Evolutionary conservation across 1,139 yeast species (phyloP), one percentile per base, ranked within the genome.

Genomic region (Meyerozyma carpophila): DNA sequence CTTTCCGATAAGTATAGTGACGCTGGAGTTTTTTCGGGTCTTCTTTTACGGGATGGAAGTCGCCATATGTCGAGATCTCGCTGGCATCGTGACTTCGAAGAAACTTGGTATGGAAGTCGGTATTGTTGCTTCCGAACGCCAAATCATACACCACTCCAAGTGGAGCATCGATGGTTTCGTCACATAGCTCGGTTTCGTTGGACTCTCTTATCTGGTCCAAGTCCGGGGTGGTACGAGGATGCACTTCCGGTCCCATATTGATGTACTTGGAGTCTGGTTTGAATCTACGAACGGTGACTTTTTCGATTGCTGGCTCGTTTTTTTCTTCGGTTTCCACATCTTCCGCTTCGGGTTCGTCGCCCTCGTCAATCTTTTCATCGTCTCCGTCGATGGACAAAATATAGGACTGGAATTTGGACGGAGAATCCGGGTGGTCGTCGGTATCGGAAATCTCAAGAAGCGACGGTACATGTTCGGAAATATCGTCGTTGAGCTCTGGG

Each of bases 121-220:
- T 66, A 43, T 73, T 65, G 24, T 55, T 45, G 26, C 64, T 57
- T 2, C 82, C 81, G 58, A 77, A 78, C 34, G 77, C 48, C 5
- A 78, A 61, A 40, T 73, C 73, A 52, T 61, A 78, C 2, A 76
- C 69, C 2, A 74, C 56, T 0, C 83, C 83, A 44, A 77, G 38
- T 1, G 84, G 83, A 0, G 77, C 79, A 16, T 61, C 58, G 8
- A 73, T 55, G 2, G 45, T 45, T 39, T 66, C 75, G 41, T 64
- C 62, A 37, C 64, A 58, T 13, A 73, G 51, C 37, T 64, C 73
- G 1, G 55, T 58, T 47, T 71, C 77, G 38, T 58, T 55, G 10
- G 56, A 53, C 13, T 60, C 57, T 20, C 49, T 52, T 6, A 49
- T 51, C 39, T 53, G 53, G 3, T 46, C 48, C 4, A 47, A 51